These are phyloP conservation scores for apple (Malus domestica) DNA, from an alignment of 306 rosid genomes.

Conservation along the genomic window DNA sequence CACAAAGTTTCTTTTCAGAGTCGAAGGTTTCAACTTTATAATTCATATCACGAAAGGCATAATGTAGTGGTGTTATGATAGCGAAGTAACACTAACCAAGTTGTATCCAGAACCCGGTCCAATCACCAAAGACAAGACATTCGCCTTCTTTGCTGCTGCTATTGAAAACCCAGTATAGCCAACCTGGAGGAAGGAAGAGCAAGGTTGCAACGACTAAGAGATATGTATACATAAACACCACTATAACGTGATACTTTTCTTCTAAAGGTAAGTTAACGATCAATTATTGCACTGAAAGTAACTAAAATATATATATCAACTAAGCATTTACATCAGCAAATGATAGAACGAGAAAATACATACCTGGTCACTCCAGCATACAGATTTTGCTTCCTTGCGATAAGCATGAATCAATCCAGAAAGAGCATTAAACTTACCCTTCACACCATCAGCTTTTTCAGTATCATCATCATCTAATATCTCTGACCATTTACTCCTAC, in stretches of 20 bases:
- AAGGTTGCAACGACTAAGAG: conserved; percentile 2
- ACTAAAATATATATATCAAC: background rate
- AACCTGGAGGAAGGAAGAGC: conserved; percentile 34
- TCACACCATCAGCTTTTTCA: conserved; percentile 41
- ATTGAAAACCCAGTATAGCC: conserved; percentile 72
- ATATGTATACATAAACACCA: background rate
- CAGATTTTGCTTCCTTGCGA: conserved; percentile 72
- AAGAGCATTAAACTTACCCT: conserved; percentile 64
- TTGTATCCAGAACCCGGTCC: conserved; percentile 98
- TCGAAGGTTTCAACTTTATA: too few species aligned
- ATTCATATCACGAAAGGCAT: too few species aligned
- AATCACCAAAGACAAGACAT: conserved; percentile 58
- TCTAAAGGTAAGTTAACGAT: background rate
- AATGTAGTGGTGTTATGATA: background rate
- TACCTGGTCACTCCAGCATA: conserved; percentile 97
- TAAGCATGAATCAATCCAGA: conserved; percentile 79
- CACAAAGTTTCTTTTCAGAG: too few species aligned
- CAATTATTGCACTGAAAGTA: background rate
- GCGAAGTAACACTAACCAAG: conserved; percentile 42
- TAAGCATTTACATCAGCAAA: background rate
- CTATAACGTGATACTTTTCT: background rate
- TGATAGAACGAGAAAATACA: conserved; percentile 19
- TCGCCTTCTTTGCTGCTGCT: conserved; percentile 63
- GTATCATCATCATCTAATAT: conserved; percentile 59
- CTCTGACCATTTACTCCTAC: conserved; percentile 96